Percentiles rank a stretch among this genome's conserved stretches.
These are phyloP conservation scores for Centella asiatica DNA, from an alignment of 129 eudicot species.

Conservation along the genomic window DNA sequence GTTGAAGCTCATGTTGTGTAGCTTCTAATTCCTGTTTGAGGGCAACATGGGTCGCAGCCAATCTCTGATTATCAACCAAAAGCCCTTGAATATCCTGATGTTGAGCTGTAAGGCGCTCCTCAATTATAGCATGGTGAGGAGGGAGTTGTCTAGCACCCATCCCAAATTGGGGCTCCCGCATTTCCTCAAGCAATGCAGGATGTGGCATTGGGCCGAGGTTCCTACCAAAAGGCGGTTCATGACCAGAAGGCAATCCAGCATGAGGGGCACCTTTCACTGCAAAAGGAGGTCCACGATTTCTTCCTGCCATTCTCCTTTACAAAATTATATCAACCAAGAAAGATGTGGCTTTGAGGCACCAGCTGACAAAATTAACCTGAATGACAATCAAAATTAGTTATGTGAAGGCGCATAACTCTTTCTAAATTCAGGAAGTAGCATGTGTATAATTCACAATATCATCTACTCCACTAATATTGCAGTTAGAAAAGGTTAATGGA, in stretches of 20 bases:
- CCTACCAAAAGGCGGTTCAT: conserved; percentile 57
- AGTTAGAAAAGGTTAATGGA: too few relatives aligned
- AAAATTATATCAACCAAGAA: background rate
- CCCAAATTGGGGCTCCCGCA: conserved; percentile 70
- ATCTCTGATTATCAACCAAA: conserved; percentile 71
- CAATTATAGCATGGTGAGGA: conserved; percentile 78
- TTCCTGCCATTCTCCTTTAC: conserved; percentile 47
- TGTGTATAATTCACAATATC: too few relatives aligned
- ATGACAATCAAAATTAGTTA: background rate
- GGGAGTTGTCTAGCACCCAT: conserved; percentile 69
- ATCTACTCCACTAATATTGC: too few relatives aligned
- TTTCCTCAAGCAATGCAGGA: conserved; percentile 73
- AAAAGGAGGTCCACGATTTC: conserved; percentile 81
- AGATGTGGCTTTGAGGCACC: background rate
- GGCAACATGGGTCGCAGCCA: conserved; percentile 95
- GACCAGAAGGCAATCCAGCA: conserved; percentile 39
- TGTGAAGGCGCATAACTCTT: background rate
- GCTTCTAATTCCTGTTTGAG: conserved; percentile 85
- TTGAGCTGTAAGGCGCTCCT: conserved; percentile 70
- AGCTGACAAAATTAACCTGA: background rate
- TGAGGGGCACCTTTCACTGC: conserved; percentile 56
- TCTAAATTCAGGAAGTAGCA: too few relatives aligned
- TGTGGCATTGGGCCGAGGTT: conserved; percentile 57
- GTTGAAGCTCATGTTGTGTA: conserved; percentile 67
- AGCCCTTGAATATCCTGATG: conserved; percentile 77